Conservation (phyloP, 805 yeast genomes). For the Starmerella lactis-condensi region DNA sequence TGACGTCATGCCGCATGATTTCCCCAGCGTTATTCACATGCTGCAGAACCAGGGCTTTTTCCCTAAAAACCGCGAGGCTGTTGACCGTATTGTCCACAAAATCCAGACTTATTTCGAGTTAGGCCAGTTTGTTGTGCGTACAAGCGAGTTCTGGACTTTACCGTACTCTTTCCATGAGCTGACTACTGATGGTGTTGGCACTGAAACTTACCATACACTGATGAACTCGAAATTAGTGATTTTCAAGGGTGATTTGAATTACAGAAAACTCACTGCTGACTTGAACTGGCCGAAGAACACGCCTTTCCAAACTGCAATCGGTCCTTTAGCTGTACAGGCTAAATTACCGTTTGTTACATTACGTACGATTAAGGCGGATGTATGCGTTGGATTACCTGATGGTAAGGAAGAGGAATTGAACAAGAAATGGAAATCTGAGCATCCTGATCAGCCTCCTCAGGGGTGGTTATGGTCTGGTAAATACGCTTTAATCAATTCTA, state of each 20-base stretch:
- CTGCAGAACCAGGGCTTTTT: slow-evolving; percentile 36
- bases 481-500: slow-evolving; percentile 66
- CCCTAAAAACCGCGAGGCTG: slow-evolving; percentile 28
- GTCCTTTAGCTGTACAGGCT: slow-evolving; percentile 41
- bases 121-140: slow-evolving; percentile 35
- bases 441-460: slow-evolving; percentile 45
- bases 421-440: slow-evolving; percentile 34
- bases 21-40: slow-evolving; percentile 38
- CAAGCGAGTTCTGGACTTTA: slow-evolving; percentile 75
- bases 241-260: slow-evolving; percentile 90
- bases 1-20: slow-evolving; percentile 78
- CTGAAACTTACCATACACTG: slow-evolving; percentile 42
- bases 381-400: slow-evolving; percentile 56
- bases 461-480: slow-evolving; percentile 81
- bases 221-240: slow-evolving; percentile 43
- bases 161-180: slow-evolving; percentile 60
- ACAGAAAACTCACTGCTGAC: slow-evolving; percentile 85
- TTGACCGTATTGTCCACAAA: slow-evolving; percentile 32
- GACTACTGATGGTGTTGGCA: slow-evolving; percentile 35
- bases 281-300: slow-evolving; percentile 73
- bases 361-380: slow-evolving; percentile 94
- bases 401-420: slow-evolving; percentile 58
- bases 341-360: slow-evolving; percentile 53
- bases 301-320: slow-evolving; percentile 50
- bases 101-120: slow-evolving; percentile 28